phyloP scores from a whole-genome alignment of 1,139 yeast genomes.

The Debaryomyces sp. region DNA sequence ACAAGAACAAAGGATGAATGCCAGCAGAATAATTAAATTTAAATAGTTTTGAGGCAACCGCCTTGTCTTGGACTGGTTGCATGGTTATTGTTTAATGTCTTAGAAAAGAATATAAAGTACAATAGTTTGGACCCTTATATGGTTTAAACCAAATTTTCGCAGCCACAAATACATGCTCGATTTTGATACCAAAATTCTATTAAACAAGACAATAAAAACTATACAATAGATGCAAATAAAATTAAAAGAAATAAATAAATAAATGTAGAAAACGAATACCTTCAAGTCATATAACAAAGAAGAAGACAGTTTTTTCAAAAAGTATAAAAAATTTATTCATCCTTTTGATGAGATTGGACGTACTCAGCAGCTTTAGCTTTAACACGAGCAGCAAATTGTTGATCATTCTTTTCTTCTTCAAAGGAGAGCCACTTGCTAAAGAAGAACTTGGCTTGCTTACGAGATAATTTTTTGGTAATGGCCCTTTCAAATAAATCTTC shows the following conservation, averaged over 20 bases:
- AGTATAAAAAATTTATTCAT: constrained; percentile 11
- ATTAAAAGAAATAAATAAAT: constrained; percentile 4
- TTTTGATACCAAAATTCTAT: constrained; percentile 9
- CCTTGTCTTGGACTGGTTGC: constrained; percentile 9
- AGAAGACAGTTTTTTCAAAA: neutral
- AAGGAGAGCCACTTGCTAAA: constrained; percentile 87
- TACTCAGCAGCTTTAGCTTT: constrained; percentile 90
- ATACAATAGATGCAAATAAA: constrained; percentile 4
- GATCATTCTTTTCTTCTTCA: constrained; percentile 73
- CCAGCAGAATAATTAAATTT: constrained; percentile 11
- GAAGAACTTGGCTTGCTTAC: constrained; percentile 93
- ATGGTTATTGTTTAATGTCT: neutral
- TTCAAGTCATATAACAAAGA: neutral
- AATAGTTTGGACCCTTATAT: constrained; percentile 3
- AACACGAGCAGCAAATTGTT: constrained; percentile 76
- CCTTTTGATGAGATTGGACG: constrained; percentile 35
- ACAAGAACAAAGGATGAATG: constrained; percentile 15
- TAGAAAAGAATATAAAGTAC: neutral
- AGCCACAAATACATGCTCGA: constrained; percentile 10
- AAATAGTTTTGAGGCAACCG: constrained; percentile 8
- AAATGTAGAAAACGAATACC: neutral
- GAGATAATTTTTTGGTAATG: constrained; percentile 64
- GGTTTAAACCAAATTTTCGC: constrained; percentile 8
- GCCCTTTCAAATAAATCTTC: constrained; percentile 86
- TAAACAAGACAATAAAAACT: constrained; percentile 8